phyloP scores from a whole-genome alignment of 2,329 filamentous ascomycete species.

The Lecanosticta acicola region DNA sequence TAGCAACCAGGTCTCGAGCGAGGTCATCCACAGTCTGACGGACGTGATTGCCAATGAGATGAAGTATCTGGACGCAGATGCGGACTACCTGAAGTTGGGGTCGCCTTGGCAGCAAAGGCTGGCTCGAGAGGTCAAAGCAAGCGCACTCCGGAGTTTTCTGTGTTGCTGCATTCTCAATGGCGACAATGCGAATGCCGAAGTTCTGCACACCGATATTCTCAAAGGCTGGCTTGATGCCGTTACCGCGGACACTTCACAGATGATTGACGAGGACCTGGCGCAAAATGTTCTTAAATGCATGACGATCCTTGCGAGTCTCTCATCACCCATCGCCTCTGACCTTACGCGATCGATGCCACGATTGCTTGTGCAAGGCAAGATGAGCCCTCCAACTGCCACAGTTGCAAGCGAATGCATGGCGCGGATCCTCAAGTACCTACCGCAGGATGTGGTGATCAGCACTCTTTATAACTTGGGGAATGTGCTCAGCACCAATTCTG shows the following conservation, averaged over 20 bases:
- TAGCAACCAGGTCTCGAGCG: constrained; percentile 26
- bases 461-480: constrained; percentile 97
- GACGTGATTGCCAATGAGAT: constrained; percentile 76
- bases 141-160: constrained; percentile 73
- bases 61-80: constrained; percentile 76
- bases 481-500: constrained; percentile 69
- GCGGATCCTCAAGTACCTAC: constrained; percentile 71
- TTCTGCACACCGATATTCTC: constrained; percentile 55
- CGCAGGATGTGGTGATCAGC: constrained; percentile 88
- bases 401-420: constrained; percentile 82
- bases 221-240: constrained; percentile 82
- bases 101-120: constrained; percentile 82
- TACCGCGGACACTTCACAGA: constrained; percentile 71
- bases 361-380: constrained; percentile 79
- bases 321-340: constrained; percentile 64
- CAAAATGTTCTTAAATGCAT: constrained; percentile 73
- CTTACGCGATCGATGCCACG: constrained; percentile 75
- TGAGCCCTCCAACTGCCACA: constrained; percentile 61
- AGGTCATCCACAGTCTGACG: constrained; percentile 55
- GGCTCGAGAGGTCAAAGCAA: constrained; percentile 78
- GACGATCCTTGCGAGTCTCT: constrained; percentile 72
- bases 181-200: constrained; percentile 62
- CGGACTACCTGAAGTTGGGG: constrained; percentile 82
- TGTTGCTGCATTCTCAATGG: constrained; percentile 81
- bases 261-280: constrained; percentile 72